Evolutionary conservation across 176 grass and related monocot species (phyloP).

Genomic region (Hordeum vulgare): MorexV3_pseudomolecules_assembly NC_058518.1:496182793-496183292

Average conservation of each 20-base stretch:
- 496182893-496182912: constrained; percentile 1
- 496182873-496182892: constrained; percentile 11
- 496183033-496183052: background rate
- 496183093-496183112: background rate
- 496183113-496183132: background rate
- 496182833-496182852: background rate
- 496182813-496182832: constrained; percentile 14
- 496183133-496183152: too few relatives aligned
- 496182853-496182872: background rate
- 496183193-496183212: too few relatives aligned
- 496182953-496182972: constrained; percentile 15
- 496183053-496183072: background rate
- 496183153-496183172: too few relatives aligned
- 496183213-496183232: too few relatives aligned
- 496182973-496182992: constrained; percentile 14
- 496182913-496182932: background rate
- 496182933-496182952: background rate
- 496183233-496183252: too few relatives aligned
- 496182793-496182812: background rate
- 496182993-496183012: background rate
- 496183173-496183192: too few relatives aligned
- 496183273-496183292: too few relatives aligned
- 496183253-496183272: too few relatives aligned
- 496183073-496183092: background rate
- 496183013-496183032: constrained; percentile 15